Evolutionary conservation across 2,329 filamentous ascomycete genomes (phyloP).

Genomic region (Ambrosiella beaveri): DNA sequence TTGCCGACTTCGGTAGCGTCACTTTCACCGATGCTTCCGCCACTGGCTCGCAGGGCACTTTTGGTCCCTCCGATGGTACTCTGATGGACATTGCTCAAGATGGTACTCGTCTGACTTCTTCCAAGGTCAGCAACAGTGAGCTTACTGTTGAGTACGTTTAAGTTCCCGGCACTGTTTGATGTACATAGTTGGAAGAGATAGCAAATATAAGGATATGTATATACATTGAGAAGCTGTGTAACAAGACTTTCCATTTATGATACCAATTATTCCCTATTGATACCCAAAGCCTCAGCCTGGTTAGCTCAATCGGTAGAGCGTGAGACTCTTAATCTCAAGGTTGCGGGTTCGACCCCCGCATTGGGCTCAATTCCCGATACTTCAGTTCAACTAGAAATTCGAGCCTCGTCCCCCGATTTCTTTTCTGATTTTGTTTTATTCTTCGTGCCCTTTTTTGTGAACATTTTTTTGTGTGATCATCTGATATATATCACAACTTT

Average conservation of each 20-base stretch:
- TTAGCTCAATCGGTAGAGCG: slow-evolving; percentile 58
- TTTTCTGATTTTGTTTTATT: neutral
- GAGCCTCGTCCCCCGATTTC: neutral
- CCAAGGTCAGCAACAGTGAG: slow-evolving; percentile 9
- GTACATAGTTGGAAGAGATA: too few relatives aligned
- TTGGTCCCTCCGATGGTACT: slow-evolving; percentile 13
- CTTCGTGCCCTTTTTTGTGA: too few relatives aligned
- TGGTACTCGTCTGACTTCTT: slow-evolving; percentile 9
- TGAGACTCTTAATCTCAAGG: slow-evolving; percentile 46
- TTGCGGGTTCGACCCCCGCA: slow-evolving; percentile 26
- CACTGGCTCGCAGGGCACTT: slow-evolving; percentile 15
- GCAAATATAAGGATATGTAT: too few relatives aligned
- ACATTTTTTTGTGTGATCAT: too few relatives aligned
- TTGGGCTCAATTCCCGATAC: slow-evolving; percentile 15
- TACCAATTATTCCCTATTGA: neutral
- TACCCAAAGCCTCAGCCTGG: slow-evolving; percentile 24
- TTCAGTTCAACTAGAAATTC: slow-evolving; percentile 10
- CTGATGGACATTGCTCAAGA: slow-evolving; percentile 15
- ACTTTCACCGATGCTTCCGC: slow-evolving; percentile 13
- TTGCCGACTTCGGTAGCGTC: slow-evolving; percentile 20
- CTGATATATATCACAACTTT: too few relatives aligned
- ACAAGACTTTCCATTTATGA: neutral
- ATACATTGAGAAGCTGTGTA: too few relatives aligned
- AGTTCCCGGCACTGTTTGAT: neutral
- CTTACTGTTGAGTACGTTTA: slow-evolving; percentile 6